Evolutionary conservation across 805 yeast species (phyloP).

Genomic region (Saccharomycopsis olivae): DNA sequence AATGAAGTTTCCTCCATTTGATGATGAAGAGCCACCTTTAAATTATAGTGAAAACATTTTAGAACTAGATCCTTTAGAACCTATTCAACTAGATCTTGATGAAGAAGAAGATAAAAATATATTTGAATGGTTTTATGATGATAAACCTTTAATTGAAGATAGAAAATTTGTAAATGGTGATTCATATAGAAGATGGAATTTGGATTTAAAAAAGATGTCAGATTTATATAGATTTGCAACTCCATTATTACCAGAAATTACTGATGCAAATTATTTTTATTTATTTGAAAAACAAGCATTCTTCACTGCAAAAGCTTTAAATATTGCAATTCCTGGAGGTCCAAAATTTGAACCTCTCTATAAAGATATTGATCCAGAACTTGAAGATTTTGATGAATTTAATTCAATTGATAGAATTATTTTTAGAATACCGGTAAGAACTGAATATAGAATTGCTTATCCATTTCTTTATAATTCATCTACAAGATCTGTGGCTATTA

Average conservation of each 20-base stretch:
- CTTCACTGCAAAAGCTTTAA: slow-evolving; percentile 83
- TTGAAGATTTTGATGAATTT: slow-evolving; percentile 80
- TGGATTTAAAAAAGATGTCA: slow-evolving; percentile 52
- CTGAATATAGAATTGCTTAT: slow-evolving; percentile 80
- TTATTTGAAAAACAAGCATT: slow-evolving; percentile 73
- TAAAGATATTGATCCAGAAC: slow-evolving; percentile 51
- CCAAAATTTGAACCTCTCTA: slow-evolving; percentile 87
- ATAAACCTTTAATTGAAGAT: slow-evolving; percentile 58
- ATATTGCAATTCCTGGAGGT: slow-evolving; percentile 86
- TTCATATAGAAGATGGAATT: slow-evolving; percentile 63
- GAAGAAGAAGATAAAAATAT: slow-evolving; percentile 50
- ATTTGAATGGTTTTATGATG: slow-evolving; percentile 73
- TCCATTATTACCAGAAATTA: slow-evolving; percentile 55
- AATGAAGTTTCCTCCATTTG: slow-evolving; percentile 91
- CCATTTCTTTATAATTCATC: slow-evolving; percentile 77
- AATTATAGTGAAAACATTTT: slow-evolving; percentile 74
- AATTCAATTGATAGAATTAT: slow-evolving; percentile 82
- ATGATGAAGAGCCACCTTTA: slow-evolving; percentile 93
- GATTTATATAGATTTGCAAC: slow-evolving; percentile 54
- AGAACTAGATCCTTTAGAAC: slow-evolving; percentile 60
- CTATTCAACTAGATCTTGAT: slow-evolving; percentile 58
- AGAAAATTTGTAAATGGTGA: slow-evolving; percentile 54
- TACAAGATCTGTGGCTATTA: slow-evolving; percentile 51
- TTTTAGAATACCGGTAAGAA: slow-evolving; percentile 61
- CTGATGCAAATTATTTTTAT: slow-evolving; percentile 51